phyloP scores from a whole-genome alignment of 352 stramenopile species.

The Pythium brassicae region DNA sequence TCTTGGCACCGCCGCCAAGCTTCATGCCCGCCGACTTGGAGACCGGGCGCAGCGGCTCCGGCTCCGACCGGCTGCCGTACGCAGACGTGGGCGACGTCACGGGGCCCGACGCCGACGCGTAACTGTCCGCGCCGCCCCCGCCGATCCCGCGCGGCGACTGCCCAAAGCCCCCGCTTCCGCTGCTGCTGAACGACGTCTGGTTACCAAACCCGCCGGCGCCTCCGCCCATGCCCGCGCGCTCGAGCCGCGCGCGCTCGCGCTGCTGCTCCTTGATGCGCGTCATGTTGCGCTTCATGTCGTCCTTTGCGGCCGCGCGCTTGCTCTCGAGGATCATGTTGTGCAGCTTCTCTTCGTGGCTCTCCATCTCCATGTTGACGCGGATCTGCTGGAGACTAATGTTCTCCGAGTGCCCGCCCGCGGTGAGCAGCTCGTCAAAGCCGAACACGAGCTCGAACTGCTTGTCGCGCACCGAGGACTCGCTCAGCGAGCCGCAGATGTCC shows the following conservation, averaged over 20 bases:
- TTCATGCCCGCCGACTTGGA: conserved; percentile 64
- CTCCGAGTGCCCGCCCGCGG: conserved; percentile 96
- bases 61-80: conserved; percentile 43
- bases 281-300: conserved; percentile 88
- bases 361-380: conserved; percentile 98
- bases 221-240: conserved; percentile 61
- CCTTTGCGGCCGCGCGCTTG: conserved; percentile 89
- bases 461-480: conserved; percentile 93
- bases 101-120: conserved; percentile 24
- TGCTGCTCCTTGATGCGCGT: conserved; percentile 86
- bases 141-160: conserved; percentile 43
- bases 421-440: conserved; percentile 99
- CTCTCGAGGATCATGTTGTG: conserved; percentile 97
- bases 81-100: conserved; percentile 50
- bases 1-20: conserved; percentile 41
- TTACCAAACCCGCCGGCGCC: conserved; percentile 36
- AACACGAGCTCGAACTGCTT: conserved; percentile 99
- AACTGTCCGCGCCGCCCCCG: conserved; percentile 20
- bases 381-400: conserved; percentile 92
- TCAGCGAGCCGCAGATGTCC: conserved; percentile 92
- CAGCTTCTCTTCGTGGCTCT: conserved; percentile 99
- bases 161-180: conserved; percentile 55
- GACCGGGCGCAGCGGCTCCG: conserved; percentile 31
- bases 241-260: conserved; percentile 72
- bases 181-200: conserved; percentile 69